These are phyloP conservation scores for Trichoderma parareesei DNA, from an alignment of 495 filamentous ascomycete genomes.

Conservation along the genomic window DNA sequence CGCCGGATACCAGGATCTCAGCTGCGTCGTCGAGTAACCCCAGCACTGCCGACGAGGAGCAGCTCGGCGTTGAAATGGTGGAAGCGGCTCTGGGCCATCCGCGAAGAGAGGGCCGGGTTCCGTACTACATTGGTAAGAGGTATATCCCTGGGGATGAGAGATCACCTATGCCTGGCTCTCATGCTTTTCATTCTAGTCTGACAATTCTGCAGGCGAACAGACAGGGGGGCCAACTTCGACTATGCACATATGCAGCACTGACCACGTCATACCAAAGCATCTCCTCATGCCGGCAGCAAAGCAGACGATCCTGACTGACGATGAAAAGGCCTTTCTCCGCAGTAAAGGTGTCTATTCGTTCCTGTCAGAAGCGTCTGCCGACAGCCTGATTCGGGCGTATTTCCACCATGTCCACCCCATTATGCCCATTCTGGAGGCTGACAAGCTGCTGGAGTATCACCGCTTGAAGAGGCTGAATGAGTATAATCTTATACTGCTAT, in stretches of 20 bases:
- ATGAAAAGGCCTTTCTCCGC: not conserved
- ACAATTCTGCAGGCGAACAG: not conserved
- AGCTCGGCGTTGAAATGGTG: not conserved
- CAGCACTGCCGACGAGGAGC: not conserved
- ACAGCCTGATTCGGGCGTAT: not conserved
- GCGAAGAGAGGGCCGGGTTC: not conserved
- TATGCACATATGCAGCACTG: not conserved
- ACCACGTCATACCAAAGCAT: slow-evolving; percentile 1
- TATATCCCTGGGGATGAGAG: not conserved
- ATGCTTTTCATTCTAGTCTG: not conserved
- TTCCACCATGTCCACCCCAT: slow-evolving; percentile 1
- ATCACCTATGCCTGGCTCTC: not conserved
- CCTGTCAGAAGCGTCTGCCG: not conserved
- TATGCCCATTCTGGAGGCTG: not conserved
- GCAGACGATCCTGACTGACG: not conserved
- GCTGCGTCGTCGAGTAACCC: not conserved
- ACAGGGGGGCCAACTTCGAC: not conserved
- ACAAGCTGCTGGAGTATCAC: not conserved
- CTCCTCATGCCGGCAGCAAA: not conserved
- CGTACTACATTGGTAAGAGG: not conserved
- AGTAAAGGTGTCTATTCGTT: slow-evolving; percentile 1
- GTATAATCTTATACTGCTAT: not conserved
- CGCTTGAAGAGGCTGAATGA: not conserved
- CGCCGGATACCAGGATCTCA: not conserved
- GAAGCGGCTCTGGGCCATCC: not conserved